Conservation (phyloP, 805 yeast genomes). For the Komagataella mondaviorum region DNA sequence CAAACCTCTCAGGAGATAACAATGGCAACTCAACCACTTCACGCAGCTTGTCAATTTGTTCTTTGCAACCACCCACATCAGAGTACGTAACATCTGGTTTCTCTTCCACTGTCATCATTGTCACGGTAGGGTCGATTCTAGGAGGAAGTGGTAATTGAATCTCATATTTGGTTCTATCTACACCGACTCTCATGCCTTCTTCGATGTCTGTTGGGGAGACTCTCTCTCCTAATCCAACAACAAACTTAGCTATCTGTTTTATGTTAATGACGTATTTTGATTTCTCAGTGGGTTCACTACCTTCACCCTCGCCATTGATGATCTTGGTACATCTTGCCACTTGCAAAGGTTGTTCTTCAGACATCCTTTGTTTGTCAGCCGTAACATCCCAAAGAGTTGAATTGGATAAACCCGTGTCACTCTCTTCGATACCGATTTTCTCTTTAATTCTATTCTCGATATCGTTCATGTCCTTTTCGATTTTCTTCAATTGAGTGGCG, state of each 20-base stretch:
- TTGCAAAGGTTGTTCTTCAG: constrained; percentile 91
- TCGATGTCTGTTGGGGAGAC: constrained; percentile 98
- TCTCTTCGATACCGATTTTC: constrained; percentile 86
- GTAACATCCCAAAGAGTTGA: constrained; percentile 96
- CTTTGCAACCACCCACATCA: constrained; percentile 98
- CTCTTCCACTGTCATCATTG: constrained; percentile 99
- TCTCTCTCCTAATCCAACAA: constrained; percentile 90
- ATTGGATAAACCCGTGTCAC: constrained; percentile 96
- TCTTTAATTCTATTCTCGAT: constrained; percentile 85
- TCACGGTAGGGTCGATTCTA: constrained; percentile 92
- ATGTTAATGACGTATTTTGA: constrained; percentile 90
- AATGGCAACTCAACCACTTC: constrained; percentile 94
- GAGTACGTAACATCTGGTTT: constrained; percentile 98
- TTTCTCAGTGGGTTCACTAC: constrained; percentile 32
- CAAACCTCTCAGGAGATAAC: constrained; percentile 92
- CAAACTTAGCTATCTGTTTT: constrained; percentile 96
- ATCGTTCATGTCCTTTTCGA: constrained; percentile 77
- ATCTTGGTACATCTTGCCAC: constrained; percentile 98
- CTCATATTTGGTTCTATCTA: constrained; percentile 92
- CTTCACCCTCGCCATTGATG: constrained; percentile 44
- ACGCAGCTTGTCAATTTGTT: constrained; percentile 90
- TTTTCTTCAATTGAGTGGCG: constrained; percentile 62
- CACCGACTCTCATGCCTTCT: constrained; percentile 99
- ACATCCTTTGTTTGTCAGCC: constrained; percentile 90
- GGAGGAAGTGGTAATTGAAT: constrained; percentile 97